phyloP scores from a whole-genome alignment of 768 basidiomycete genomes.

The Calocybe gangraenosa region DNA sequence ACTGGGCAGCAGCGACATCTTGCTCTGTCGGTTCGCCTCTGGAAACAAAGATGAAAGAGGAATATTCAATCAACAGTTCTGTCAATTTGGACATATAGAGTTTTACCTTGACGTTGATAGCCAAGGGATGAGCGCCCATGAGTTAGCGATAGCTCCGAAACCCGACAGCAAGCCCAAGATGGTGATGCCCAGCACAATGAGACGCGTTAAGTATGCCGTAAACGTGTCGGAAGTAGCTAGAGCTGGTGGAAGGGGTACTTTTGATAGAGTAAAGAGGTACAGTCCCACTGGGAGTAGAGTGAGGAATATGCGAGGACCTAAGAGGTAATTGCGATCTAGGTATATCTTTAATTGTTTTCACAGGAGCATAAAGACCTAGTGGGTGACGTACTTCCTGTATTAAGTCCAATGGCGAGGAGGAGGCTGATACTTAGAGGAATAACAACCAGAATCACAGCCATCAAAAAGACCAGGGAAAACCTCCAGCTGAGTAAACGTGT shows the following conservation, averaged over 20 bases:
- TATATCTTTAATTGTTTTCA: background rate
- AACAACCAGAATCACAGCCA: constrained; percentile 58
- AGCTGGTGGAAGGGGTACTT: constrained; percentile 62
- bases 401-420: constrained; percentile 42
- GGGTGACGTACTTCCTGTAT: constrained; percentile 19
- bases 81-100: background rate
- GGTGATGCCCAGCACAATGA: constrained; percentile 72
- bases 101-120: constrained; percentile 24
- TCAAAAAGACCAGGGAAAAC: constrained; percentile 57
- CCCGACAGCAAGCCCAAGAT: constrained; percentile 81
- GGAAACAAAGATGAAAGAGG: background rate
- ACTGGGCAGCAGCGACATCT: constrained; percentile 52
- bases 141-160: constrained; percentile 67
- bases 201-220: constrained; percentile 51
- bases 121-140: constrained; percentile 56
- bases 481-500: constrained; percentile 65
- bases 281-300: constrained; percentile 47
- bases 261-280: constrained; percentile 59
- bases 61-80: background rate
- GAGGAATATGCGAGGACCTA: constrained; percentile 32
- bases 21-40: constrained; percentile 42
- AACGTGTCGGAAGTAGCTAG: constrained; percentile 35
- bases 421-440: constrained; percentile 64
- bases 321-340: constrained; percentile 18
- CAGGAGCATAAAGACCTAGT: no score